A percentile compares a stretch with the other conserved stretches of the same genome.
Conservation (phyloP, 1,284 basidiomycete genomes). For the Boletus mariae region DNA sequence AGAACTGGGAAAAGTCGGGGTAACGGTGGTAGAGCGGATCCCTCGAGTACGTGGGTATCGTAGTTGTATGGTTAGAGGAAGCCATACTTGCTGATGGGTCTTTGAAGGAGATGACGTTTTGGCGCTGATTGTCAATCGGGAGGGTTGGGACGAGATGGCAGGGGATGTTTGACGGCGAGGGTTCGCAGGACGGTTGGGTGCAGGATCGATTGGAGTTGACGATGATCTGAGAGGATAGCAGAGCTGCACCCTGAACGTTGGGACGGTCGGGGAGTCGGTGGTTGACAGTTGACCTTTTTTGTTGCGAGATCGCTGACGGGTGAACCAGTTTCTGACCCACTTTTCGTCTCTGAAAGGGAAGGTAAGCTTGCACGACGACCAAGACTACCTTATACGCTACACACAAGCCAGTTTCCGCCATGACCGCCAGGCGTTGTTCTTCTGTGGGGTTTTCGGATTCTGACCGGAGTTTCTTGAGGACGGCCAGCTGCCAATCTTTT, state of each 20-base stretch:
- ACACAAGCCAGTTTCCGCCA: slow-evolving; percentile 30
- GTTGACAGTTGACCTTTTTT: slow-evolving; percentile 4
- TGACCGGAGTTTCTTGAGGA: slow-evolving; percentile 27
- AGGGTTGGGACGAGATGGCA: neutral
- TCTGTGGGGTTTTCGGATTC: slow-evolving; percentile 23
- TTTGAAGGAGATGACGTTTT: neutral
- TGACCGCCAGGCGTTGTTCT: slow-evolving; percentile 21
- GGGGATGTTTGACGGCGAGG: slow-evolving; percentile 4
- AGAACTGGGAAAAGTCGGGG: slow-evolving; percentile 34
- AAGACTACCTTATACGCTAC: slow-evolving; percentile 13
- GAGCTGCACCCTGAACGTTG: slow-evolving; percentile 18
- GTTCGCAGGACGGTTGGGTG: neutral
- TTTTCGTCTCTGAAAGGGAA: slow-evolving; percentile 20
- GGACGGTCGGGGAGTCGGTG: neutral
- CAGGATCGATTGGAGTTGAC: no score
- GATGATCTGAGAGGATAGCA: neutral
- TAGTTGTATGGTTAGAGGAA: neutral
- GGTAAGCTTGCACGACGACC: slow-evolving; percentile 6
- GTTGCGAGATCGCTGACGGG: slow-evolving; percentile 27
- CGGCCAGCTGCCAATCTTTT: slow-evolving; percentile 29
- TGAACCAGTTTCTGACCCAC: slow-evolving; percentile 32
- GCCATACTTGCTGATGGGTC: neutral
- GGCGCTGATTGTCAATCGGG: no score
- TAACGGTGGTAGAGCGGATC: slow-evolving; percentile 31
- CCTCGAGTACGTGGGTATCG: slow-evolving; percentile 27